Percentiles rank a stretch among this genome's conserved stretches.
These are phyloP conservation scores for Fusarium succisae DNA, from an alignment of 2,329 filamentous ascomycete genomes.

Conservation along the genomic window DNA sequence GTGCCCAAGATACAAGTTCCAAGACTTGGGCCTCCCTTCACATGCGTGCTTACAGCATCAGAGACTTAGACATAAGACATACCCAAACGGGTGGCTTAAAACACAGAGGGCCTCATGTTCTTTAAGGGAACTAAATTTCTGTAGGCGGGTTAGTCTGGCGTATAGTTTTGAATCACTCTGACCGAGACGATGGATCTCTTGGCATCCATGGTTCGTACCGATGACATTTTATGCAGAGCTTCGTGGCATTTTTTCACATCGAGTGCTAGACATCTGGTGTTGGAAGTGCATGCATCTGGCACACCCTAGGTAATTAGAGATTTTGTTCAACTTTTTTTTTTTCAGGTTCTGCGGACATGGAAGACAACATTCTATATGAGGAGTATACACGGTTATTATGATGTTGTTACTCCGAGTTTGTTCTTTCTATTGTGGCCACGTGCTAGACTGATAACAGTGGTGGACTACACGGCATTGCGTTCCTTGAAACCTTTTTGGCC, in stretches of 20 bases:
- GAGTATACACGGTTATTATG: not conserved
- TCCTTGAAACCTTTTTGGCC: not conserved
- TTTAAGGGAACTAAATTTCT: not conserved
- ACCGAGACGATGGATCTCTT: constrained; percentile 23
- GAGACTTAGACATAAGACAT: constrained; percentile 18
- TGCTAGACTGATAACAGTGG: not conserved
- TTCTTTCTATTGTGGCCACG: constrained; percentile 1
- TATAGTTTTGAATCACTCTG: constrained; percentile 8
- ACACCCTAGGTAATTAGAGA: not conserved
- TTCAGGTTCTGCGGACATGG: not conserved
- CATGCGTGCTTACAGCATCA: constrained; percentile 16
- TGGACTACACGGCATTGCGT: not conserved
- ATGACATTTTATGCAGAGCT: constrained; percentile 43
- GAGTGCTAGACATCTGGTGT: not conserved
- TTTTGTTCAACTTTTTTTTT: not conserved
- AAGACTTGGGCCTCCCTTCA: constrained; percentile 17
- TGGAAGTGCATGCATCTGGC: constrained; percentile 24
- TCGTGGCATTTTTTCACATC: constrained; percentile 42
- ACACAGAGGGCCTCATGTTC: constrained; percentile 31
- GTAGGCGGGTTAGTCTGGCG: constrained; percentile 14
- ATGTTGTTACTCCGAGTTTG: not conserved
- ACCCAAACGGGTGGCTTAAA: constrained; percentile 24
- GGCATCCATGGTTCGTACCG: constrained; percentile 19
- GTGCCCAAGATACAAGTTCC: constrained; percentile 20
- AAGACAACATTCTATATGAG: not conserved